Evolutionary conservation across 345 rosid genomes (phyloP).

Genomic region (Mangifera indica): DNA sequence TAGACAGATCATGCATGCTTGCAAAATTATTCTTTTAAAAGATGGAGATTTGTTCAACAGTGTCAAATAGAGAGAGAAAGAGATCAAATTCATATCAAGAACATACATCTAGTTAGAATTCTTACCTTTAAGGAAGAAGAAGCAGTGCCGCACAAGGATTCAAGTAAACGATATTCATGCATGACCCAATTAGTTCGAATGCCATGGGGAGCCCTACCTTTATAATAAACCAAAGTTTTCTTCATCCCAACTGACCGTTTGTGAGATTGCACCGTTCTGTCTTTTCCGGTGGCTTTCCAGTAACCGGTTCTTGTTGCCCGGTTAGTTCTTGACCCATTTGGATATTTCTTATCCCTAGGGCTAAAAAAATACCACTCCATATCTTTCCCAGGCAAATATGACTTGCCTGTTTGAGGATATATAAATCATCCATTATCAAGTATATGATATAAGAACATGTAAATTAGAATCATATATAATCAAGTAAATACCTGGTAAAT

Average conservation of each 20-base stretch:
- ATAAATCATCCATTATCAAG: background rate
- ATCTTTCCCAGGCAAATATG: slow-evolving; percentile 69
- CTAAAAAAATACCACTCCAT: slow-evolving; percentile 84
- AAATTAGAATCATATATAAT: background rate
- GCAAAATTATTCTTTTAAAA: slow-evolving; percentile 12
- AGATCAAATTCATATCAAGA: too few relatives aligned
- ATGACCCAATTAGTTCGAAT: slow-evolving; percentile 73
- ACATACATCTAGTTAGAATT: too few relatives aligned
- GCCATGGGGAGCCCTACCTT: slow-evolving; percentile 71
- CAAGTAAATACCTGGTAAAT: slow-evolving; percentile 56
- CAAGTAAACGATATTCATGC: slow-evolving; percentile 67
- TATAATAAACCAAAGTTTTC: slow-evolving; percentile 74
- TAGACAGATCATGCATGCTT: slow-evolving; percentile 12
- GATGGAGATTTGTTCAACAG: slow-evolving; percentile 13
- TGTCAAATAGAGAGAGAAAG: background rate
- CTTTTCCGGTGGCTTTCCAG: slow-evolving; percentile 85
- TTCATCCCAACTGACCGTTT: slow-evolving; percentile 63
- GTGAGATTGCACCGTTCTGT: slow-evolving; percentile 48
- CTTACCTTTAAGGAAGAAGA: slow-evolving; percentile 37
- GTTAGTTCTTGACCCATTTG: slow-evolving; percentile 76
- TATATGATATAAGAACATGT: background rate
- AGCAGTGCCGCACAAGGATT: slow-evolving; percentile 32
- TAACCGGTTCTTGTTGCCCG: slow-evolving; percentile 70
- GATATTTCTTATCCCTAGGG: slow-evolving; percentile 75
- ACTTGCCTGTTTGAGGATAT: slow-evolving; percentile 46